phyloP scores from a whole-genome alignment of 2,329 filamentous ascomycete genomes.

The Ophiostoma sp. region DNA sequence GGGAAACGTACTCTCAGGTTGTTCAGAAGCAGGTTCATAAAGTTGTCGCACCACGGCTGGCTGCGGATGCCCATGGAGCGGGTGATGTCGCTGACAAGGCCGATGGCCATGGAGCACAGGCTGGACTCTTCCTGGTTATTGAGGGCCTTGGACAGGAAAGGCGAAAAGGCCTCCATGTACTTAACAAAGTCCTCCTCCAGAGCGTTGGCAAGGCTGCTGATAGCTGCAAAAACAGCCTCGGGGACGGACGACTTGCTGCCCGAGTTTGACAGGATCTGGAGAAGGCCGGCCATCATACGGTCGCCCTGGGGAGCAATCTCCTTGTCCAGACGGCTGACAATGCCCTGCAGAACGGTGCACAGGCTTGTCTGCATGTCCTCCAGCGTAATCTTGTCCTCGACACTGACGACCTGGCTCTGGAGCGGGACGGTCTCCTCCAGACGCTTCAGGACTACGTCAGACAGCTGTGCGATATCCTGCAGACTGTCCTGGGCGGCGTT shows the following conservation, averaged over 20 bases:
- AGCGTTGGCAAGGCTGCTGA: constrained; percentile 85
- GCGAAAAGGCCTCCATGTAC: constrained; percentile 94
- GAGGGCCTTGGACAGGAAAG: constrained; percentile 89
- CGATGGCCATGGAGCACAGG: constrained; percentile 95
- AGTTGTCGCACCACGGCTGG: constrained; percentile 91
- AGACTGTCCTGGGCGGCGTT: constrained; percentile 86
- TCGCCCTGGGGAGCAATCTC: constrained; percentile 88
- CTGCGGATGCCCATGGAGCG: constrained; percentile 84
- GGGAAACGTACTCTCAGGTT: constrained; percentile 53
- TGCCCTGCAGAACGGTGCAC: constrained; percentile 82
- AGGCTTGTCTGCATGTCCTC: constrained; percentile 98
- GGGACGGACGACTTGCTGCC: constrained; percentile 88
- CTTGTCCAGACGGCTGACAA: constrained; percentile 83
- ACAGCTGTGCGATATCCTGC: constrained; percentile 71
- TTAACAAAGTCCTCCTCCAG: constrained; percentile 90
- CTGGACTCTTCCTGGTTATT: constrained; percentile 92
- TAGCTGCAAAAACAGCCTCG: constrained; percentile 85
- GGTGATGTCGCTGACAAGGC: constrained; percentile 92
- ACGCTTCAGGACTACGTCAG: constrained; percentile 82
- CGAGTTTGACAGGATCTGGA: constrained; percentile 72
- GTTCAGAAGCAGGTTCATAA: constrained; percentile 96
- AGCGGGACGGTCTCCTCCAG: constrained; percentile 85
- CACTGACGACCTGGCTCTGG: constrained; percentile 88
- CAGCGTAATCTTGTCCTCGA: constrained; percentile 91
- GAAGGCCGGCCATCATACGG: constrained; percentile 83